Evolutionary conservation across 345 rosid genomes (phyloP), one percentile per base, ranked within the genome.

Genomic region (Bretschneidera sinensis): DNA sequence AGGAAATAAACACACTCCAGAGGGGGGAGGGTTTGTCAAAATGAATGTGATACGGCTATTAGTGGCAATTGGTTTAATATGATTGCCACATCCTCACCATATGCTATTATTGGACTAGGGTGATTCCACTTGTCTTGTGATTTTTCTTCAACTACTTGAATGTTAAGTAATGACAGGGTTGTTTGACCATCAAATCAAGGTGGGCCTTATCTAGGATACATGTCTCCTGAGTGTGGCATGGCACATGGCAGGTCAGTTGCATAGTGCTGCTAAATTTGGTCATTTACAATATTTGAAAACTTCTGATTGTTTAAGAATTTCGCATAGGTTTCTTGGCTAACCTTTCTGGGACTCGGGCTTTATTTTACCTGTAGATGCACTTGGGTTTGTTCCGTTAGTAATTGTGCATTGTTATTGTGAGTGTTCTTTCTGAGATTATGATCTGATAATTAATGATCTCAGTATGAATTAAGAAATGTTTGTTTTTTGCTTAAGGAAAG

Each of bases 401-500:
- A n/a, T n/a, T n/a, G n/a, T n/a, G 35, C 35, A 31, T 31, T 14
- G 16, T 14, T 39, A 14, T 13, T 5, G 45, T 1, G 1, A 39
- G 16, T 39, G 10, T 39, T 9, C 45, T 39, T 39, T 5, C 16
- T 11, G 45, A 39, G 1, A 39, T 39, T 39, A 39, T 39, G 9
- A 39, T 39, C 16, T 39, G 10, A 13, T 39, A 14, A 39, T 1
- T 39, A 28, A 28, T 28, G 33, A 28, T 28, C 33, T 8, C 8
- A 28, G 39, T 66, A 20, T 9, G 58, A 48, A 52, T 50, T 10
- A 50, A 55, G 45, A 16, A 55, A 39, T 39, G 6, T 15, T 48
- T 9, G 23, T 55, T 50, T 62, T 43, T 79, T 79, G 83, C 81
- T 82, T 49, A 85, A 89, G 95, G 88, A 84, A 83, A 92, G 98